phyloP scores from a whole-genome alignment of 495 filamentous ascomycete genomes.

The Penicillium salamii region DNA sequence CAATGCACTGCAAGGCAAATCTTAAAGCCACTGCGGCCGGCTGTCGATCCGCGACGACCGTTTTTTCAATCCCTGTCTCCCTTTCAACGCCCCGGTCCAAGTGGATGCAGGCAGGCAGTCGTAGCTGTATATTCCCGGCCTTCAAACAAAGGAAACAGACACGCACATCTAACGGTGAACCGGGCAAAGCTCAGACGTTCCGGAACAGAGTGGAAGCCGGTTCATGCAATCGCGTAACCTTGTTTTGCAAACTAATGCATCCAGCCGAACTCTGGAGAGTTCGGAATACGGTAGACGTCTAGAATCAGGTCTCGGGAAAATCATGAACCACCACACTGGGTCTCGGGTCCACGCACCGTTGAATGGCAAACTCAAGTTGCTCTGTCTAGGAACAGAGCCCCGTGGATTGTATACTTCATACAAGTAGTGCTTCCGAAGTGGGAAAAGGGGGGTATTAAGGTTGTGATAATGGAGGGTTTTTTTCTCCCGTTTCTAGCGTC shows the following conservation, averaged over 20 bases:
- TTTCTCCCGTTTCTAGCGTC: slow-evolving; percentile 29
- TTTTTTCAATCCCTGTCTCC: background rate
- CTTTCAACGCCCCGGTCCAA: background rate
- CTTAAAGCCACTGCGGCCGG: background rate
- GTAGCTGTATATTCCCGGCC: background rate
- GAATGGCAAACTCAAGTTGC: background rate
- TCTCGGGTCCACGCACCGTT: slow-evolving; percentile 11
- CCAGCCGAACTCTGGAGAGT: slow-evolving; percentile 31
- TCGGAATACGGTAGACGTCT: background rate
- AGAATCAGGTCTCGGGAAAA: slow-evolving; percentile 1
- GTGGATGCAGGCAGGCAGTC: background rate
- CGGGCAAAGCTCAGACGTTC: slow-evolving; percentile 6
- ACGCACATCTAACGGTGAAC: background rate
- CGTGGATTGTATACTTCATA: too few relatives aligned
- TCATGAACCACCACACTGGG: slow-evolving; percentile 15
- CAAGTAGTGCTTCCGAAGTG: slow-evolving; percentile 4
- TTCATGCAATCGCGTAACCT: slow-evolving; percentile 31
- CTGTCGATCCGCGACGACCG: slow-evolving; percentile 2
- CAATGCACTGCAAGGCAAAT: slow-evolving; percentile 1
- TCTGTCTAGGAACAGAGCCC: background rate
- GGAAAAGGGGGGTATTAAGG: slow-evolving; percentile 14
- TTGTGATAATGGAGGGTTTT: slow-evolving; percentile 1
- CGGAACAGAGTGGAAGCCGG: slow-evolving; percentile 10
- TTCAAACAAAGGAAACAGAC: background rate
- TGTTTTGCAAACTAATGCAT: slow-evolving; percentile 32